A percentile compares a stretch with the other conserved stretches of the same genome.
phyloP scores from a whole-genome alignment of 208 protist species.

The Trypanosoma brucei region DNA sequence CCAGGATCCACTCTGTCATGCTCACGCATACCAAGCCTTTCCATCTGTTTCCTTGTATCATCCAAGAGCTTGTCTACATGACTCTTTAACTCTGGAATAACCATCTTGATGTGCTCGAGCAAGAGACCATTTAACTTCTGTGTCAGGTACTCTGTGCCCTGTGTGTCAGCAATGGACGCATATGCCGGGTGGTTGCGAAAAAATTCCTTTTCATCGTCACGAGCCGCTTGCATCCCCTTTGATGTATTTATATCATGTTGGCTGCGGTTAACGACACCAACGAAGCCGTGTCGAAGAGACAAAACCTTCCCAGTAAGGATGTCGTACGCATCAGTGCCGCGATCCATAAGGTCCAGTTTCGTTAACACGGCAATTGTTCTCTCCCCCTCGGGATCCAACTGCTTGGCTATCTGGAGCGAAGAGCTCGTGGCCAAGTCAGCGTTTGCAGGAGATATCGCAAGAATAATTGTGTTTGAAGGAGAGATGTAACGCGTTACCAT shows the following conservation, averaged over 20 bases:
- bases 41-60: slow-evolving; percentile 83
- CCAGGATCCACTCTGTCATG: slow-evolving; percentile 78
- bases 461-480: slow-evolving; percentile 97
- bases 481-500: slow-evolving; percentile 97
- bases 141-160: slow-evolving; percentile 89
- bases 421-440: slow-evolving; percentile 99
- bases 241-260: slow-evolving; percentile 96
- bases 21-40: slow-evolving; percentile 86
- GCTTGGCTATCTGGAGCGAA: slow-evolving; percentile 94
- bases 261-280: slow-evolving; percentile 98
- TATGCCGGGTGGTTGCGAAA: slow-evolving; percentile 93
- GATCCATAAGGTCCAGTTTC: slow-evolving; percentile 99
- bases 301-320: slow-evolving; percentile 93
- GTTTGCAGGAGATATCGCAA: slow-evolving; percentile 98
- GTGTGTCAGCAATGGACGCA: slow-evolving; percentile 66
- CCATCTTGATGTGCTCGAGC: slow-evolving; percentile 93
- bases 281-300: slow-evolving; percentile 94
- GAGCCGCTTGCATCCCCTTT: slow-evolving; percentile 84
- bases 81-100: slow-evolving; percentile 92
- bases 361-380: slow-evolving; percentile 99
- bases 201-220: slow-evolving; percentile 89
- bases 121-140: slow-evolving; percentile 91
- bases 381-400: slow-evolving; percentile 96
- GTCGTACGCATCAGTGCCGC: slow-evolving; percentile 96
- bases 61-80: slow-evolving; percentile 87